These are phyloP conservation scores for Boletus huronensis DNA, from an alignment of 768 basidiomycete genomes.

Conservation along the genomic window DNA sequence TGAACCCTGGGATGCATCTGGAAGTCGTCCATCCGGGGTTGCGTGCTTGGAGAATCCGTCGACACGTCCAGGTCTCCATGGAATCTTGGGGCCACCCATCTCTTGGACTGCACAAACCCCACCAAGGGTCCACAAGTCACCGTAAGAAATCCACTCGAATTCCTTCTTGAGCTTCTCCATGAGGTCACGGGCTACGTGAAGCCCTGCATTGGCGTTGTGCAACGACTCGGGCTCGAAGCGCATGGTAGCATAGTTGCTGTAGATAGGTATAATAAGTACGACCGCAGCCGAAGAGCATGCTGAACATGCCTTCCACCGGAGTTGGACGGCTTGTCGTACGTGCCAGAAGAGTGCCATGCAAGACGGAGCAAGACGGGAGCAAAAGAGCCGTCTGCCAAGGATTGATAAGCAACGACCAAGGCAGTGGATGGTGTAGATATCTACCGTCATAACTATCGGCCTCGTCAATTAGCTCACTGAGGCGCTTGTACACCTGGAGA, in stretches of 20 bases:
- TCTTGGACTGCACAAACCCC: conserved; percentile 93
- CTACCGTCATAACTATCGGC: conserved; percentile 79
- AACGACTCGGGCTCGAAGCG: conserved; percentile 86
- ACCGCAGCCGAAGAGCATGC: not conserved
- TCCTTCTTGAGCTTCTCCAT: conserved; percentile 88
- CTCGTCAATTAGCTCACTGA: conserved; percentile 74
- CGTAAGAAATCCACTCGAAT: conserved; percentile 92
- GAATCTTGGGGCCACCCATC: conserved; percentile 88
- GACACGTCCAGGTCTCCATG: conserved; percentile 91
- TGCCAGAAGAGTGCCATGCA: conserved; percentile 94
- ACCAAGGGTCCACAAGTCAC: conserved; percentile 94
- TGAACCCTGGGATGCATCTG: conserved; percentile 79
- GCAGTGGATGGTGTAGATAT: conserved; percentile 6
- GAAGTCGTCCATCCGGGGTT: conserved; percentile 87
- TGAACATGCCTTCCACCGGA: conserved; percentile 72
- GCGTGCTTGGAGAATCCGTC: conserved; percentile 74
- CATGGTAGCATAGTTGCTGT: conserved; percentile 98
- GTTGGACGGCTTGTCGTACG: conserved; percentile 76
- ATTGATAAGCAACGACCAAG: not conserved
- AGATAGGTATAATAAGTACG: conserved; percentile 2
- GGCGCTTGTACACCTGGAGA: conserved; percentile 80
- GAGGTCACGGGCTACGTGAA: conserved; percentile 72
- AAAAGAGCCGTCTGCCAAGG: conserved; percentile 71
- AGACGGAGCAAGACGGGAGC: conserved; percentile 86
- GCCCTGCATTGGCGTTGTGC: conserved; percentile 82